Percentiles rank a stretch among this genome's conserved stretches.
These are phyloP conservation scores for Begonia loranthoides DNA, from an alignment of 306 rosid genomes.

Conservation along the genomic window DNA sequence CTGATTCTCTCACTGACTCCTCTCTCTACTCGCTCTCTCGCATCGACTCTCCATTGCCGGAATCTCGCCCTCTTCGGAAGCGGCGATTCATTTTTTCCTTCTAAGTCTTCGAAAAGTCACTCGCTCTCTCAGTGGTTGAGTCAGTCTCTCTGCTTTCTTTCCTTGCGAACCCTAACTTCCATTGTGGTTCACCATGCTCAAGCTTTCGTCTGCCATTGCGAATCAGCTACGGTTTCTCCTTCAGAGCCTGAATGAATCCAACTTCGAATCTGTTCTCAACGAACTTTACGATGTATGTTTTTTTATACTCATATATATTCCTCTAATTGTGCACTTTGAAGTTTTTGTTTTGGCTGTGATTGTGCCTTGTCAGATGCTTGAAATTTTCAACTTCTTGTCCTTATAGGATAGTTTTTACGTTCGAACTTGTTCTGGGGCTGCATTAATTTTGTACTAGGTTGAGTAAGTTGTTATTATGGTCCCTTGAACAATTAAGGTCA, in stretches of 20 bases:
- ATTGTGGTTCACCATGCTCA: conserved; percentile 27
- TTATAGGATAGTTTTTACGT: no score
- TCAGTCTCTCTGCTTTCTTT: not conserved
- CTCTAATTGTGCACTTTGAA: not conserved
- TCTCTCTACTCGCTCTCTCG: not conserved
- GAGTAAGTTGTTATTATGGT: no score
- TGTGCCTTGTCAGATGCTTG: no score
- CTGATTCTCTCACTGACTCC: conserved; percentile 1
- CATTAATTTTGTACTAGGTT: no score
- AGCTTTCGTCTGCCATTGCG: conserved; percentile 41
- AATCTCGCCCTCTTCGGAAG: not conserved
- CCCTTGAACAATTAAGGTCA: no score
- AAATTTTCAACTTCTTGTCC: no score
- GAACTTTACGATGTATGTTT: conserved; percentile 59
- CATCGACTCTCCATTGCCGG: conserved; percentile 20
- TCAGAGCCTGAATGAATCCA: conserved; percentile 50
- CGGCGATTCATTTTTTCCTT: not conserved
- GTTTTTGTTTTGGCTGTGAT: no score
- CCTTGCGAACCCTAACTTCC: conserved; percentile 6
- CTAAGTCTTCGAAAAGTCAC: conserved; percentile 3
- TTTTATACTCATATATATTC: not conserved
- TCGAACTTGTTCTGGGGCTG: no score
- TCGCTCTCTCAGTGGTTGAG: not conserved
- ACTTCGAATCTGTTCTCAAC: conserved; percentile 55
- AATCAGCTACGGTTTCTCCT: conserved; percentile 85